Conservation (phyloP, 352 stramenopile genomes). For the Pythium apleroticum region DNA sequence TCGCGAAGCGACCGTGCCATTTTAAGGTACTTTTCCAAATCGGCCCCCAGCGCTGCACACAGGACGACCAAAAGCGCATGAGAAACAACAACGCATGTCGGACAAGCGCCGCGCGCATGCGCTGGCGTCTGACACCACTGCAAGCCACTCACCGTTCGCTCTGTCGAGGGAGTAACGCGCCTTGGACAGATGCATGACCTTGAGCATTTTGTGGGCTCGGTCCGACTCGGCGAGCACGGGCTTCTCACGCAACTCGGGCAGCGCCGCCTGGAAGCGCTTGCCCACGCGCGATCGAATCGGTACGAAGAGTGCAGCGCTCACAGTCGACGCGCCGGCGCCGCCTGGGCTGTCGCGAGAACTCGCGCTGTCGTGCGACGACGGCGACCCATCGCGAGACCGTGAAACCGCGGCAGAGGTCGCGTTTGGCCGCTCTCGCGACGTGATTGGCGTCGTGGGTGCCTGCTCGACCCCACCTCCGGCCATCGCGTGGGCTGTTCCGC, state of each 20-base stretch:
- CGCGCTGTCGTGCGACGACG: conserved; percentile 25
- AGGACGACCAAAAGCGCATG: not conserved
- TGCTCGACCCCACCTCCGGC: conserved; percentile 2
- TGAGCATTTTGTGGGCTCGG: conserved; percentile 23
- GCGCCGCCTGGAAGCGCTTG: conserved; percentile 74
- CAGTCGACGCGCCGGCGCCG: not conserved
- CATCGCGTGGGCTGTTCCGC: not conserved
- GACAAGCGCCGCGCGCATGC: not conserved
- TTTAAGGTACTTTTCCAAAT: conserved; percentile 82
- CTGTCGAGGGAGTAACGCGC: conserved; percentile 48
- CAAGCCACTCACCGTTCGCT: conserved; percentile 41
- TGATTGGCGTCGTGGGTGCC: not conserved
- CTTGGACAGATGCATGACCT: conserved; percentile 34
- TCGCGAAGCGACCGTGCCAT: conserved; percentile 72
- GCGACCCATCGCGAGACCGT: conserved; percentile 20
- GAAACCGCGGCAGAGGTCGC: not conserved
- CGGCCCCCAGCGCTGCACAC: conserved; percentile 43
- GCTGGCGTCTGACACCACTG: not conserved
- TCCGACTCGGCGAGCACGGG: conserved; percentile 10
- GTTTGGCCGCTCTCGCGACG: conserved; percentile 13
- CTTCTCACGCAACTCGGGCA: conserved; percentile 54
- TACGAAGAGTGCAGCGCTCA: conserved; percentile 44
- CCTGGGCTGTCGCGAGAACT: conserved; percentile 14
- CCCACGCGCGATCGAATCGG: conserved; percentile 76
- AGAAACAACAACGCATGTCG: conserved; percentile 3